phyloP scores from a whole-genome alignment of 139 green algal genomes.

The Micractinium conductrix region DNA sequence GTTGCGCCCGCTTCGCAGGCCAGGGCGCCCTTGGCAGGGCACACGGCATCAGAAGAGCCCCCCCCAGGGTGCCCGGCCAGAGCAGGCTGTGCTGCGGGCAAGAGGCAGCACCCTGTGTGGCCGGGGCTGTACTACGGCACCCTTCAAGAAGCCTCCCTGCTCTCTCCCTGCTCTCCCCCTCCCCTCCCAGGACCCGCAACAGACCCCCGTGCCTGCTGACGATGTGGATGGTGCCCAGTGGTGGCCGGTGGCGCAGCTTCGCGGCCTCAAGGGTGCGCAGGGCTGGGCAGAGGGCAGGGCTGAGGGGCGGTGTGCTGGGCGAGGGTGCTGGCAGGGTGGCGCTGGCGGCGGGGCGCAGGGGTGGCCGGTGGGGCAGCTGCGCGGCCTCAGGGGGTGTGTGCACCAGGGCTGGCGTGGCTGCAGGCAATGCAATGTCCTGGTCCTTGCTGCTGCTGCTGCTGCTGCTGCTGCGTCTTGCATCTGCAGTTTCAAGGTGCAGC shows the following conservation, averaged over 20 bases:
- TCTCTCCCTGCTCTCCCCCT: neutral
- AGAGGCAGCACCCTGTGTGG: too few relatives aligned
- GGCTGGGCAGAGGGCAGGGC: neutral
- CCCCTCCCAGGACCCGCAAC: conserved; percentile 1
- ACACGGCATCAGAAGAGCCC: too few relatives aligned
- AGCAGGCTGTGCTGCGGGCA: too few relatives aligned
- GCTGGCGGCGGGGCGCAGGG: neutral
- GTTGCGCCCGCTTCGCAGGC: too few relatives aligned
- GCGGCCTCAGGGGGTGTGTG: neutral
- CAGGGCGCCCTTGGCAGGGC: too few relatives aligned
- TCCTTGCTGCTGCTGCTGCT: neutral
- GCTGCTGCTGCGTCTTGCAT: neutral
- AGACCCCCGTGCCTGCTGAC: neutral
- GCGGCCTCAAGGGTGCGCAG: conserved; percentile 13
- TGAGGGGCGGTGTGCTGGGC: too few relatives aligned
- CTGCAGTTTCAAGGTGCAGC: too few relatives aligned
- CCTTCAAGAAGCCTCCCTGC: too few relatives aligned
- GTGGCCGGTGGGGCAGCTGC: neutral
- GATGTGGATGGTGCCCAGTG: conserved; percentile 26
- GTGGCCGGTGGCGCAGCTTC: conserved; percentile 20
- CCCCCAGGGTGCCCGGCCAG: too few relatives aligned
- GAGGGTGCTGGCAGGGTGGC: too few relatives aligned
- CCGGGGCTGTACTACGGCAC: too few relatives aligned
- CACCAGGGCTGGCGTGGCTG: neutral
- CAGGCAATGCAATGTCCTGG: too few relatives aligned